These are phyloP conservation scores for Sclerotinia nivalis DNA, from an alignment of 2,329 filamentous ascomycete species.

Conservation along the genomic window DNA sequence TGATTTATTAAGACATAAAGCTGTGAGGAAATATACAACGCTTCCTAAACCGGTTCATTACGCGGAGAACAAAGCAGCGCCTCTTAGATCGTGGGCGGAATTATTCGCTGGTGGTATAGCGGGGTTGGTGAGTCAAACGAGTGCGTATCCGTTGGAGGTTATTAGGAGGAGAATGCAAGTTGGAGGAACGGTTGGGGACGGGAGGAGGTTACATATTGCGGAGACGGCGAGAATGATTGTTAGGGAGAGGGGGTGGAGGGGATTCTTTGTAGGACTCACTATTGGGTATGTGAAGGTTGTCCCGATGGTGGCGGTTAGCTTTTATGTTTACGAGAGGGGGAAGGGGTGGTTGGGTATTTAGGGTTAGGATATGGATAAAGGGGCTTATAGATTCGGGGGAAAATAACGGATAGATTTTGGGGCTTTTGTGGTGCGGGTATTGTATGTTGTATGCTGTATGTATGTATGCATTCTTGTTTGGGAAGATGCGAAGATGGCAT, in stretches of 20 bases:
- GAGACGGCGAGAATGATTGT: constrained; percentile 79
- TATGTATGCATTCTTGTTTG: constrained; percentile 4
- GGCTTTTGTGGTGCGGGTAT: not conserved
- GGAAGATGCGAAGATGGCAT: not conserved
- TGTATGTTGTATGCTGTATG: constrained; percentile 1
- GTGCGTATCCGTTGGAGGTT: constrained; percentile 91
- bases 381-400: no score
- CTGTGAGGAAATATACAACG: constrained; percentile 71
- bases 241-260: constrained; percentile 71
- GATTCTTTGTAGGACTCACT: constrained; percentile 89
- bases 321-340: constrained; percentile 65
- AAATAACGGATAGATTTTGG: not conserved
- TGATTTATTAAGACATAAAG: constrained; percentile 73
- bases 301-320: constrained; percentile 76
- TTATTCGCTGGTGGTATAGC: constrained; percentile 81
- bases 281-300: constrained; percentile 96
- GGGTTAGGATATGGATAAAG: constrained; percentile 6
- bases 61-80: constrained; percentile 63
- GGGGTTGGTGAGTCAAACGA: constrained; percentile 85
- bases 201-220: constrained; percentile 71
- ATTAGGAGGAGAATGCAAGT: constrained; percentile 95
- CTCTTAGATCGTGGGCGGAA: constrained; percentile 83
- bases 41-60: constrained; percentile 60
- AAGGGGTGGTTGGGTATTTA: constrained; percentile 68
- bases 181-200: constrained; percentile 89